A percentile compares a stretch with the other conserved stretches of the same genome.
These are phyloP conservation scores for Malus hybrid DNA, from an alignment of 331 rosid genomes.

Conservation along the genomic window DNA sequence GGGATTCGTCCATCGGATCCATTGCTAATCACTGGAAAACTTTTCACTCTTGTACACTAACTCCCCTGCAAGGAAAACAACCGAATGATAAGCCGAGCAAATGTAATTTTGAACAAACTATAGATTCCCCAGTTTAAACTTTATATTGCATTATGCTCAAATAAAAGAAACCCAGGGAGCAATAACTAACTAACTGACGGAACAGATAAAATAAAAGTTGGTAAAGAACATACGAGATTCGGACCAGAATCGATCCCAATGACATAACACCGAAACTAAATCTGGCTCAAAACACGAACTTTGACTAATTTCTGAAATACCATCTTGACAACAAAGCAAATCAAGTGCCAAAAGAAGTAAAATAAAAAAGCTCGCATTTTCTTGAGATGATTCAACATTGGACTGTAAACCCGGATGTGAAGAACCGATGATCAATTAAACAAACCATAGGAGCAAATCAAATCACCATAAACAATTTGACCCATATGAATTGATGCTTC, in stretches of 20 bases:
- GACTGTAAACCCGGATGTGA: not conserved
- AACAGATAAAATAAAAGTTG: not conserved
- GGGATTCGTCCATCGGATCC: conserved; percentile 28
- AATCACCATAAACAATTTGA: not conserved
- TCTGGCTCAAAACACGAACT: not conserved
- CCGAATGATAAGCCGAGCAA: not conserved
- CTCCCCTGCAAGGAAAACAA: not conserved
- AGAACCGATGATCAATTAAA: not conserved
- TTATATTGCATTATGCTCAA: not conserved
- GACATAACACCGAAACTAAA: not conserved
- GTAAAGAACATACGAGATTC: not conserved
- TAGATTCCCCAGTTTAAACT: no score
- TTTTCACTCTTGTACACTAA: not conserved
- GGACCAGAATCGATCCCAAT: not conserved
- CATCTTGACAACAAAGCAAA: not conserved
- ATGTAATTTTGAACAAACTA: no score
- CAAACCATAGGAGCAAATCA: not conserved
- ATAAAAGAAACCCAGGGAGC: not conserved
- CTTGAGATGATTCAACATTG: not conserved
- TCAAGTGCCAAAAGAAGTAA: not conserved
- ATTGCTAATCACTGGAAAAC: conserved; percentile 4
- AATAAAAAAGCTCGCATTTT: not conserved
- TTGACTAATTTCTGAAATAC: not conserved
- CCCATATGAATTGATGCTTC: not conserved
- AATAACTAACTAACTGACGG: not conserved